Evolutionary conservation across 768 basidiomycete species (phyloP), one percentile per base, ranked within the genome.

Genomic region (Amanita jacksonii): DNA sequence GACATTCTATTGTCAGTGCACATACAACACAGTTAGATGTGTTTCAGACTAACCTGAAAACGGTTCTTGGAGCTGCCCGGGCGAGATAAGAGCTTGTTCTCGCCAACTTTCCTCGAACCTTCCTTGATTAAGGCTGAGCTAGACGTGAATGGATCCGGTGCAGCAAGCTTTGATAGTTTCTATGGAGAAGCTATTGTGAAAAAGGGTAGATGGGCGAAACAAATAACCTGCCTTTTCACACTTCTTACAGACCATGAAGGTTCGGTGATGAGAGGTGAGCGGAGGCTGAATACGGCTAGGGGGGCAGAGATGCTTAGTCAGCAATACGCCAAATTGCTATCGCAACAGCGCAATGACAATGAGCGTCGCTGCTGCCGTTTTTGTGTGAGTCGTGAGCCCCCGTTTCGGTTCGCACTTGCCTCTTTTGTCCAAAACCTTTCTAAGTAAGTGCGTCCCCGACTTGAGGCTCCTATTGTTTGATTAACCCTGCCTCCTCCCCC

Each of bases 151-250:
- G 88, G 88, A 65, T 91, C 88, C 37, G 88, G 89, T 3, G 88
- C 88, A 45, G 88, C 88, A 35, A 91, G 73, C 62, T 86, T 90
- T 46, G 86, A 89, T 43, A 88, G 75, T 88, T 91, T 91, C 87
- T 91, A 60, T 58, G 57, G 55, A 54, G 4, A 51, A 60, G 27
- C 47, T 50, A 43, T 51, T 49, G 46, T 32, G 31, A 41, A 38
- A 36, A 23, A 46, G 51, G 48, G 49, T 33, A 47, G 52, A 47
- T 40, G 45, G 13, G 50, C 51, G 52, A 43, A 36, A 43, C 7
- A 60, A 52, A 57, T 49, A 28, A 60, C 72, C 32, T 47, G 77
- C 86, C 62, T 73, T 68, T 66, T 87, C 85, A 62, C 87, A 90
- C 71, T 86, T 90, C 64, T 74, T 80, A 69, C 87, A 90, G 51